Evolutionary conservation across 2,329 filamentous ascomycete species (phyloP), one percentile per base, ranked within the genome.

Genomic region (Sclerotinia trifoliorum): DNA sequence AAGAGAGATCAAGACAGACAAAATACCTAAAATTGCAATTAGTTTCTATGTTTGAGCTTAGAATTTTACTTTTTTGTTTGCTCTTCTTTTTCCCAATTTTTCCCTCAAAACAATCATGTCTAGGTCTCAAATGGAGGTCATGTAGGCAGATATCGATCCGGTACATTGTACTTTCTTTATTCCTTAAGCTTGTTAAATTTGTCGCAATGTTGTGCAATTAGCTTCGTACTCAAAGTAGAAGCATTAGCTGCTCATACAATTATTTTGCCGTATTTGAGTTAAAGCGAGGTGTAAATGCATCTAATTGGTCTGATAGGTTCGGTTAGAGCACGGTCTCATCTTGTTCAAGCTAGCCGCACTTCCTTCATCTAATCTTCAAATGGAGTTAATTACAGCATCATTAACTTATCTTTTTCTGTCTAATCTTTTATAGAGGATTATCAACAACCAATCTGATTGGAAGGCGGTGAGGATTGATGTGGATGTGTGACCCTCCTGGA

Each of bases 231-330:
- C 21, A 24, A 24, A 49, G 6, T 51, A 21, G 6, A 15, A 52
- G 15, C 17, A 42, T 26, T 51, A 21, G 29, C 39, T 24, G 8
- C 7, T 21, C 2, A 62, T 51, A 42, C 8, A 63, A 39, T n/a
- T 8, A n/a, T 63, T 32, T 48, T 15, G 13, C 21, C 49, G 7
- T 32, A 3, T 13, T 35, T 24, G 11, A 3, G 26, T 48, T 29
- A 29, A 8, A 39, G 32, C 21, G 15, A 51, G 15, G n/a, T 62
- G 32, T 62, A 51, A 39, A 21, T 5, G 17, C 29, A 51, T 63
- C 46, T 32, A 32, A 63, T 63, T 63, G 60, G 60, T 42, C 46
- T 29, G 46, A 63, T 63, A 39, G 46, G n/a, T 15, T 63, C 46
- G 60, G 46, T 26, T 63, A 32, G 15, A 19, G n/a, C 32, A 62